Evolutionary conservation across 1,284 basidiomycete species (phyloP).

Genomic region (Fomitiporia mediterranea): DNA sequence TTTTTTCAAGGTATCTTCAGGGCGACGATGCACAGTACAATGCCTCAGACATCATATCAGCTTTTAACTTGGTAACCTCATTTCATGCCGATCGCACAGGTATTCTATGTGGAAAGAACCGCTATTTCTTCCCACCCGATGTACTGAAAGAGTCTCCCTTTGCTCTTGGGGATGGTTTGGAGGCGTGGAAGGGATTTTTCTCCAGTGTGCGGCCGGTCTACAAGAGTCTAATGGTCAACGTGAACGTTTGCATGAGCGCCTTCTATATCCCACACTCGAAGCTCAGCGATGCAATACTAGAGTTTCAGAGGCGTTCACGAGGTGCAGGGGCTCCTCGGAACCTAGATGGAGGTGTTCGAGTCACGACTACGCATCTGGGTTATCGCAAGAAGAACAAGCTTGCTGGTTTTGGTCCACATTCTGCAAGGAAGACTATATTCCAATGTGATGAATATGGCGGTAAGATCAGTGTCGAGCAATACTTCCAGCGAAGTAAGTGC

Average conservation of each 20-base stretch:
- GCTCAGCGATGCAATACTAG: constrained; percentile 49
- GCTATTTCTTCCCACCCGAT: constrained; percentile 53
- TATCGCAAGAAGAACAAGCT: constrained; percentile 49
- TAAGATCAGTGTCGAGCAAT: constrained; percentile 54
- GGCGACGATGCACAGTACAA: constrained; percentile 46
- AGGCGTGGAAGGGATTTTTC: constrained; percentile 64
- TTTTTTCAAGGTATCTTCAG: constrained; percentile 43
- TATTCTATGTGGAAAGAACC: constrained; percentile 49
- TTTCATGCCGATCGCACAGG: constrained; percentile 50
- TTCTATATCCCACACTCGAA: constrained; percentile 58
- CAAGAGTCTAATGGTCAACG: constrained; percentile 69
- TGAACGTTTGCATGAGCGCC: constrained; percentile 71
- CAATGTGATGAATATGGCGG: constrained; percentile 48
- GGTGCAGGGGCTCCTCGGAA: constrained; percentile 40
- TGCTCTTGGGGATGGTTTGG: constrained; percentile 49
- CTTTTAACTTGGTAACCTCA: constrained; percentile 63
- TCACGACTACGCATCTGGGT: constrained; percentile 53
- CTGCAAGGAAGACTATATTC: constrained; percentile 47
- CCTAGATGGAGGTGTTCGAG: constrained; percentile 50
- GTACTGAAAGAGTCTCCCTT: constrained; percentile 16
- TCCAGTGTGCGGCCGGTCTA: constrained; percentile 59
- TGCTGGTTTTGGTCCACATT: constrained; percentile 38
- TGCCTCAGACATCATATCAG: constrained; percentile 49
- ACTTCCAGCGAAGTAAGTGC: constrained; percentile 52
- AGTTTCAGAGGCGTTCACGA: constrained; percentile 38